Percentiles rank a stretch among this genome's conserved stretches.
These are phyloP conservation scores for Nakataea oryzae DNA, from an alignment of 2,329 filamentous ascomycete species.

Conservation along the genomic window DNA sequence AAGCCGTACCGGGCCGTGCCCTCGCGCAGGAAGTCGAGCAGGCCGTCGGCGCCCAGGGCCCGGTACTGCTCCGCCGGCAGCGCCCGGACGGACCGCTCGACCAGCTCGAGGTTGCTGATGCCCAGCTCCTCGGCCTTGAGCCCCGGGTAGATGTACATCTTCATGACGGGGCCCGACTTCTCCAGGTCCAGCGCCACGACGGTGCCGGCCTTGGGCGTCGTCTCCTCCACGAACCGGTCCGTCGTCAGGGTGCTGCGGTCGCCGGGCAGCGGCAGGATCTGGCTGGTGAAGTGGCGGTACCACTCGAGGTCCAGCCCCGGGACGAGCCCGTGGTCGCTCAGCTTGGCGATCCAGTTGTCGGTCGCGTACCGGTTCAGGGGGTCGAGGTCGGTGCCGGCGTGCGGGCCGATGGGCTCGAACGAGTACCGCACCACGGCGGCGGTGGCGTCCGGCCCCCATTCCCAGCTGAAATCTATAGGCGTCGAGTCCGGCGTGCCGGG, in stretches of 20 bases:
- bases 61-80: conserved; percentile 10
- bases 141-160: conserved; percentile 14
- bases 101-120: conserved; percentile 12
- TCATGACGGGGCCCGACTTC: conserved; percentile 12
- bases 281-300: conserved; percentile 12
- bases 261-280: conserved; percentile 7
- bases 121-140: conserved; percentile 13
- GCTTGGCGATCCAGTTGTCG: conserved; percentile 10
- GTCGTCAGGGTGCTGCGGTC: conserved; percentile 6
- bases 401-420: conserved; percentile 13
- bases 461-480: conserved; percentile 15
- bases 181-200: conserved; percentile 14
- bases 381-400: conserved; percentile 11
- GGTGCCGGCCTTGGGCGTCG: conserved; percentile 13
- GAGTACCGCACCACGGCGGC: conserved; percentile 12
- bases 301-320: conserved; percentile 13
- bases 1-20: conserved; percentile 11
- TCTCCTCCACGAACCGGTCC: conserved; percentile 11
- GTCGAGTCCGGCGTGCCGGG: conserved; percentile 13
- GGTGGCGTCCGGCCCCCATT: conserved; percentile 10
- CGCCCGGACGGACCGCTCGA: conserved; percentile 11
- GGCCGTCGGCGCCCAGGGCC: conserved; percentile 11
- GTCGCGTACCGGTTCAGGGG: conserved; percentile 11
- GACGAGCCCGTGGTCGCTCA: conserved; percentile 10
- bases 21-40: conserved; percentile 12